Evolutionary conservation across 192 early-diverging fungal genomes (phyloP).

Genomic region (Linnemannia zychae): DNA sequence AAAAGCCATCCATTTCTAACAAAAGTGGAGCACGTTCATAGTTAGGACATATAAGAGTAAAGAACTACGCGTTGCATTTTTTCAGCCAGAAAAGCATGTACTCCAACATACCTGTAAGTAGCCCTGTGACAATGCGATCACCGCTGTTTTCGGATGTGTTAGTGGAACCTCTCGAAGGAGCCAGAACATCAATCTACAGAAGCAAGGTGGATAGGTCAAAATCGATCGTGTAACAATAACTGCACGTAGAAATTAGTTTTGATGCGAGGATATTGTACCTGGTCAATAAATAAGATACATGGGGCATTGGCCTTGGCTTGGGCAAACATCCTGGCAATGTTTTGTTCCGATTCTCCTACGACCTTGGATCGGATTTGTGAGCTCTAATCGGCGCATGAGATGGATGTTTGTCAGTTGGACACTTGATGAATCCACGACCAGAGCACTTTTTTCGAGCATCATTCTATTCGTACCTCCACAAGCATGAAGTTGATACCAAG

Average conservation of each 20-base stretch:
- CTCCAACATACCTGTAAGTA: slow-evolving; percentile 76
- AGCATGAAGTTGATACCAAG: slow-evolving; percentile 86
- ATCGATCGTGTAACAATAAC: not conserved
- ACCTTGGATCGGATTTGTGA: slow-evolving; percentile 91
- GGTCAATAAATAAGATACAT: slow-evolving; percentile 94
- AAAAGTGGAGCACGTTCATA: not conserved
- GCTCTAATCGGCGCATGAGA: slow-evolving; percentile 56
- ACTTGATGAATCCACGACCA: not conserved
- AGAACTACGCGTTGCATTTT: not conserved
- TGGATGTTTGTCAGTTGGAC: not conserved
- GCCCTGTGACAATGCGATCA: slow-evolving; percentile 89
- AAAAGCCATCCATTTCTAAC: slow-evolving; percentile 83
- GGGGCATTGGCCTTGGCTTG: slow-evolving; percentile 87
- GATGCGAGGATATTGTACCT: slow-evolving; percentile 62
- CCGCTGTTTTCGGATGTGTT: slow-evolving; percentile 84
- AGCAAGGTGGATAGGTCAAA: not conserved
- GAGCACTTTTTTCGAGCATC: no score
- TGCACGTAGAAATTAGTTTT: no score
- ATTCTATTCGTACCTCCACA: slow-evolving; percentile 72
- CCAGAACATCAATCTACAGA: slow-evolving; percentile 83
- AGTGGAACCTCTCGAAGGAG: slow-evolving; percentile 78
- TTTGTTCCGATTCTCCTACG: slow-evolving; percentile 94
- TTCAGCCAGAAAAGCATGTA: not conserved
- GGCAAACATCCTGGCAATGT: slow-evolving; percentile 86
- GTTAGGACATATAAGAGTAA: not conserved